Evolutionary conservation across 805 yeast species (phyloP), one percentile per base, ranked within the genome.

Genomic region (Nakazawaea wickerhamii): DNA sequence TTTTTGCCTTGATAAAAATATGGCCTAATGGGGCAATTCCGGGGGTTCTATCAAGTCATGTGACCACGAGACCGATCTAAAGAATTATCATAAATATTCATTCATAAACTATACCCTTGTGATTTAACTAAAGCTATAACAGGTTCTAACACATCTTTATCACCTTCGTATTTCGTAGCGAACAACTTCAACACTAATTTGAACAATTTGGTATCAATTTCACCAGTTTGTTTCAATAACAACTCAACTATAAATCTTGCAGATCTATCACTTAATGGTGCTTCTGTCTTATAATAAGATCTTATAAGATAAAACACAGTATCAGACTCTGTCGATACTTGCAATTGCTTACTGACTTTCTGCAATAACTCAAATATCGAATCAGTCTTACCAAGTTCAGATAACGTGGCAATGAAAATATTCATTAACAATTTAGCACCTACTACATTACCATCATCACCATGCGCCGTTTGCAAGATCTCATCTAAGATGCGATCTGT

Each of bases 381-480:
- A 13, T 37, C 35, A 3, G 38, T 21, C 21, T 32, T 22, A 10
- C 45, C 45, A 4, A 32, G 21, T 11, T 42, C 30, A 9, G 45
- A 15, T 2, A 42, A 3, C 21, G 35, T 23, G 3, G 30, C 4
- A 4, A 37, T 9, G 8, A 32, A n/a, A 5, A 42, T 18, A 13
- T 32, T 30, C n/a, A 37, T 7, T n/a, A 36, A 26, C 30, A 42
- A 42, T 19, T 6, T 41, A 13, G 33, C 38, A 7, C 30, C 38
- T 4, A 9, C 28, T 20, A 5, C 22, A 17, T 18, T 27, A 11
- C 35, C 35, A 13, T 20, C 3, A 5, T 30, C 36, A n/a, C 22
- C 20, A 6, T 23, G 13, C 23, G 23, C 9, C n/a, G 23, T 20
- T 7, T 19, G 25, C 33, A n/a, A 3, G 28, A 21, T 23, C 30